phyloP scores from a whole-genome alignment of 2,329 filamentous ascomycete genomes.

The Penicillium sp. region DNA sequence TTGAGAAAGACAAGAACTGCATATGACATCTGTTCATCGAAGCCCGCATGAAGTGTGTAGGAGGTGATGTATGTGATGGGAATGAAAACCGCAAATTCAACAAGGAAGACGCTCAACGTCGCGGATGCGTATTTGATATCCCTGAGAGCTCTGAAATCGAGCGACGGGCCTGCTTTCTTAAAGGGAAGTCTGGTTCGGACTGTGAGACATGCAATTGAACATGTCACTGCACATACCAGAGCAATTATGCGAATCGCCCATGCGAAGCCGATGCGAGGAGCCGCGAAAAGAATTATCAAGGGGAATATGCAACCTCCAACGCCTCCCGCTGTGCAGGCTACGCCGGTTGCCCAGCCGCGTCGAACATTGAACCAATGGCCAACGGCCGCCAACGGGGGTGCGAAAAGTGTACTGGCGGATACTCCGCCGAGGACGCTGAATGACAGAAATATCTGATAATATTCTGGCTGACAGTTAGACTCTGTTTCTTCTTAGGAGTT shows the following conservation, averaged over 20 bases:
- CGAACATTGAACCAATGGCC: slow-evolving; percentile 35
- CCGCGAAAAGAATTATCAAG: slow-evolving; percentile 28
- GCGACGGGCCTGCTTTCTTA: slow-evolving; percentile 10
- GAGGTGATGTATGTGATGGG: not conserved
- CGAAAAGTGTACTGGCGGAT: slow-evolving; percentile 31
- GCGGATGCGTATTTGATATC: slow-evolving; percentile 23
- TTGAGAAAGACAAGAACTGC: not conserved
- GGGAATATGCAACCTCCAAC: slow-evolving; percentile 37
- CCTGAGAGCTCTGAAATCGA: slow-evolving; percentile 23
- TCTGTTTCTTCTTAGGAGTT: not conserved
- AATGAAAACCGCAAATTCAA: not conserved
- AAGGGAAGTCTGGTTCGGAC: slow-evolving; percentile 22
- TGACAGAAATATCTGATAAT: slow-evolving; percentile 37
- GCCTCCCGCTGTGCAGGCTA: slow-evolving; percentile 34
- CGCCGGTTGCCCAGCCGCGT: slow-evolving; percentile 32
- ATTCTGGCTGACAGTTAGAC: slow-evolving; percentile 19
- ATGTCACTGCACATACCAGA: slow-evolving; percentile 19
- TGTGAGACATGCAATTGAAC: slow-evolving; percentile 18
- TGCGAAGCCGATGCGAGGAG: slow-evolving; percentile 29
- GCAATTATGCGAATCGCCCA: slow-evolving; percentile 33
- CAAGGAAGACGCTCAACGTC: slow-evolving; percentile 8
- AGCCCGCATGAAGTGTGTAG: slow-evolving; percentile 20
- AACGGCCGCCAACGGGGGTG: slow-evolving; percentile 28
- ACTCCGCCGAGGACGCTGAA: slow-evolving; percentile 35
- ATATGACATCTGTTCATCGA: slow-evolving; percentile 2